Evolutionary conservation across 345 rosid genomes (phyloP).

Genomic region (Lepidium sativum): DNA sequence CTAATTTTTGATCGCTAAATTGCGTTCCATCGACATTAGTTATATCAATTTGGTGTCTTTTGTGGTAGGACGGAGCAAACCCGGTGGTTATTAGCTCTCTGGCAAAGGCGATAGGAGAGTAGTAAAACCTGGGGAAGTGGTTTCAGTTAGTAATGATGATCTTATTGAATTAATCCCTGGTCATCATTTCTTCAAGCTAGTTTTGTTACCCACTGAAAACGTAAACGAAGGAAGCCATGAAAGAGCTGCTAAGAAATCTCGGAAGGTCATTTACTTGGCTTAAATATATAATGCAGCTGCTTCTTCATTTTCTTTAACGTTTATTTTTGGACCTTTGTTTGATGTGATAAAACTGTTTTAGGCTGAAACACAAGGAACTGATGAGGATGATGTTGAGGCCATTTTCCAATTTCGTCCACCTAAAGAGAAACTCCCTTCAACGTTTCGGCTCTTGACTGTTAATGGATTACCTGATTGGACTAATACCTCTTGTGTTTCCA

Average conservation of each 20-base stretch:
- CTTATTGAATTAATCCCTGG: slow-evolving; percentile 85
- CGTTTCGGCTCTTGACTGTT: slow-evolving; percentile 66
- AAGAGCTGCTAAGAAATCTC: slow-evolving; percentile 37
- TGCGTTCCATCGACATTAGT: neutral
- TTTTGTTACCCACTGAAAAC: slow-evolving; percentile 18
- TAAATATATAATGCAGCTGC: neutral
- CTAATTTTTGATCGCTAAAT: neutral
- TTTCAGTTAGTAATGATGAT: slow-evolving; percentile 39
- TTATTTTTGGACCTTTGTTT: neutral
- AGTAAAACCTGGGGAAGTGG: slow-evolving; percentile 35
- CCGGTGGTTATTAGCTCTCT: slow-evolving; percentile 64
- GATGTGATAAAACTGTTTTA: slow-evolving; percentile 2
- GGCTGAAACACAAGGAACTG: slow-evolving; percentile 23
- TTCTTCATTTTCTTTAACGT: neutral
- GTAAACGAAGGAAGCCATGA: slow-evolving; percentile 24
- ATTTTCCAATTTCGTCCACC: slow-evolving; percentile 43
- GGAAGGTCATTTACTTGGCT: slow-evolving; percentile 22
- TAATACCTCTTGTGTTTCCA: slow-evolving; percentile 77
- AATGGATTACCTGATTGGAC: slow-evolving; percentile 80
- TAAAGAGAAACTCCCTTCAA: slow-evolving; percentile 35
- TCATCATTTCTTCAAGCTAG: slow-evolving; percentile 52
- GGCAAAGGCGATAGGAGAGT: slow-evolving; percentile 48
- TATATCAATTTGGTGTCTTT: neutral
- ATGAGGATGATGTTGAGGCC: slow-evolving; percentile 32
- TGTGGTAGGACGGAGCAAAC: slow-evolving; percentile 61